Percentiles rank a stretch among this genome's conserved stretches.
Evolutionary conservation across 2,329 filamentous ascomycete species (phyloP).

Genomic region (Sarocladium kiliense): DNA sequence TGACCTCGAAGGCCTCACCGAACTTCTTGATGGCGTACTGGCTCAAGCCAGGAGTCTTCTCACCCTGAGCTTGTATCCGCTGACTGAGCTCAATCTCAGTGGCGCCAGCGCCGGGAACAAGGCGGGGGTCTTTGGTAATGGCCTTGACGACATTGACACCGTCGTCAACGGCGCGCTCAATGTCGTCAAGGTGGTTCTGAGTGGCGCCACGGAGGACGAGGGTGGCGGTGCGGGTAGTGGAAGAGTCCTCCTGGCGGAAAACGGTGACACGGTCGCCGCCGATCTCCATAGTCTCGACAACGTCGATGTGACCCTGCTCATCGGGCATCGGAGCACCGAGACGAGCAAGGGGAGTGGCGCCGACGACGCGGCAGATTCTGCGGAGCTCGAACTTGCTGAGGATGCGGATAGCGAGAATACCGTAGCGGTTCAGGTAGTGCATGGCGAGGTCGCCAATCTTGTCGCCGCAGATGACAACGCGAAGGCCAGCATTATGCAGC

Average conservation of each 20-base stretch:
- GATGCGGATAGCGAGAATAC: constrained; percentile 93
- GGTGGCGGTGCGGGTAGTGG: constrained; percentile 87
- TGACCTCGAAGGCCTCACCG: constrained; percentile 94
- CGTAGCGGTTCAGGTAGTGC: constrained; percentile 97
- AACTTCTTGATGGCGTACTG: constrained; percentile 98
- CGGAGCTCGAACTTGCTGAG: constrained; percentile 97
- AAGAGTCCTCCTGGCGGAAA: constrained; percentile 85
- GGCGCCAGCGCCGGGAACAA: constrained; percentile 91
- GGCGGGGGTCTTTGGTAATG: constrained; percentile 84
- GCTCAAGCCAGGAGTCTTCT: constrained; percentile 85
- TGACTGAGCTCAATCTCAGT: constrained; percentile 92
- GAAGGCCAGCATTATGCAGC: constrained; percentile 85
- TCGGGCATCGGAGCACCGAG: constrained; percentile 99
- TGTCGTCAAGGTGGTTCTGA: constrained; percentile 95
- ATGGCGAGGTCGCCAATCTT: constrained; percentile 94
- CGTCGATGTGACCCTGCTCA: constrained; percentile 91
- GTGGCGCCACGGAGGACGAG: constrained; percentile 92
- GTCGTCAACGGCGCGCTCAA: constrained; percentile 95
- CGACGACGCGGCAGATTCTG: constrained; percentile 90
- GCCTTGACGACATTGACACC: constrained; percentile 98
- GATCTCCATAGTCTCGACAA: constrained; percentile 97
- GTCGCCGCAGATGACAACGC: constrained; percentile 86
- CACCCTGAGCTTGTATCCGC: constrained; percentile 82
- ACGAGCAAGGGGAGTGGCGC: constrained; percentile 91
- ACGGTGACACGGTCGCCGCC: constrained; percentile 97